Conservation (phyloP, 371 early-diverging fungal species). For the Entomophthora muscae region DNA sequence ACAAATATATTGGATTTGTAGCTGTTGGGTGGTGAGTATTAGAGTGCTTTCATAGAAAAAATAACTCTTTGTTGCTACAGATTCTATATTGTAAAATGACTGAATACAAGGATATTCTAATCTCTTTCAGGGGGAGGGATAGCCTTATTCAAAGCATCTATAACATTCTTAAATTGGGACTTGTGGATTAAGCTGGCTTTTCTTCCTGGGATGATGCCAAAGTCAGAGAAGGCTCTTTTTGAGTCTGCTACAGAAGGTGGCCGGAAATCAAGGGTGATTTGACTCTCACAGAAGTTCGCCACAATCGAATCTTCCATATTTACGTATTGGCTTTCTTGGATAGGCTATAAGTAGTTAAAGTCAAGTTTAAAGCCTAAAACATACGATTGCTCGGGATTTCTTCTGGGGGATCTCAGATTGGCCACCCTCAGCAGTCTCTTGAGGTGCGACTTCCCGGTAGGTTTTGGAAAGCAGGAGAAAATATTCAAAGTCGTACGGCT, state of each 20-base stretch:
- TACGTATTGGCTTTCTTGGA: slow-evolving; percentile 42
- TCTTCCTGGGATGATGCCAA: slow-evolving; percentile 62
- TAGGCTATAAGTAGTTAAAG: slow-evolving; percentile 12
- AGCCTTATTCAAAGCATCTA: slow-evolving; percentile 16
- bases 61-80: too few species aligned
- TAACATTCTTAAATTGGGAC: slow-evolving; percentile 32
- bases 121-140: slow-evolving; percentile 7
- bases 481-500: slow-evolving; percentile 61
- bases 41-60: too few species aligned
- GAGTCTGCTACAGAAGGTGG: slow-evolving; percentile 45
- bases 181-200: slow-evolving; percentile 50
- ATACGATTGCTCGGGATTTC: slow-evolving; percentile 30
- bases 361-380: slow-evolving; percentile 6
- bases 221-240: slow-evolving; percentile 61
- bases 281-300: slow-evolving; percentile 31
- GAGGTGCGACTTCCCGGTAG: slow-evolving; percentile 58
- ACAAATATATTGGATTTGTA: too few species aligned
- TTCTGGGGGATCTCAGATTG: slow-evolving; percentile 12
- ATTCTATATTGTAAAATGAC: too few species aligned
- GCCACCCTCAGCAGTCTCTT: slow-evolving; percentile 22
- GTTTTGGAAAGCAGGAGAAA: slow-evolving; percentile 65
- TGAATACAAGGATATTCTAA: too few species aligned
- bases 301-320: slow-evolving; percentile 88
- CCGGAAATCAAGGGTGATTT: slow-evolving; percentile 51
- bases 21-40: too few species aligned